These are phyloP conservation scores for Leccinum rimulosum DNA, from an alignment of 768 basidiomycete species.

Conservation along the genomic window DNA sequence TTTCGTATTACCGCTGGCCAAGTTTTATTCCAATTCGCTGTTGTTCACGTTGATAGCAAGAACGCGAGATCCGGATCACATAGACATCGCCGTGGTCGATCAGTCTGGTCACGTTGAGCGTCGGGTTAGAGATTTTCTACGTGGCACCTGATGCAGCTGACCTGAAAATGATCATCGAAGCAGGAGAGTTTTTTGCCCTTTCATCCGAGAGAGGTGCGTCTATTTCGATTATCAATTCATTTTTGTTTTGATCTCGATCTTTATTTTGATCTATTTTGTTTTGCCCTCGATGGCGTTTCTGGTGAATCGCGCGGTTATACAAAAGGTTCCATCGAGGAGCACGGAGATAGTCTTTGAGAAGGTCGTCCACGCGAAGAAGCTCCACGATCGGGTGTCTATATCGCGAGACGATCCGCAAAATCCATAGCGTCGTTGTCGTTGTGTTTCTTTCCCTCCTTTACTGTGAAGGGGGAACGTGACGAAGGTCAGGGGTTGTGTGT, in stretches of 20 bases:
- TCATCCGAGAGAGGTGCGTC: conserved; percentile 12
- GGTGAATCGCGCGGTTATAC: neutral
- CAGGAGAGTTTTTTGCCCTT: conserved; percentile 14
- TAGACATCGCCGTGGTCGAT: conserved; percentile 26
- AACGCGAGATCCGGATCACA: conserved; percentile 14
- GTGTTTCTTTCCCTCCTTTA: neutral
- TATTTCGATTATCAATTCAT: neutral
- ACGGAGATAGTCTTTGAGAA: conserved; percentile 23
- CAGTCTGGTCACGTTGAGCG: conserved; percentile 17
- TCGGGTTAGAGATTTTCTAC: conserved; percentile 12
- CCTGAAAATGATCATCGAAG: neutral
- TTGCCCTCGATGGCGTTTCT: neutral
- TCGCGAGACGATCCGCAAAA: neutral
- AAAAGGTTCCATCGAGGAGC: conserved; percentile 13
- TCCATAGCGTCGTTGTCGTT: neutral
- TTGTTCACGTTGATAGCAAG: conserved; percentile 35
- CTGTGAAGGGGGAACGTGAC: neutral
- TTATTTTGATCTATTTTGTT: neutral
- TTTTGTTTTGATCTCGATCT: neutral
- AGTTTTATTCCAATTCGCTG: conserved; percentile 36
- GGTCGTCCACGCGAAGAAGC: conserved; percentile 13
- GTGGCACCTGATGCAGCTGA: conserved; percentile 10
- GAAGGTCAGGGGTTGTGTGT: neutral
- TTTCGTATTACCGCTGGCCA: conserved; percentile 34
- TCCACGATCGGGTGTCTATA: conserved; percentile 8